phyloP scores from a whole-genome alignment of 2,329 filamentous ascomycete genomes.

The Aureobasidium sp. region DNA sequence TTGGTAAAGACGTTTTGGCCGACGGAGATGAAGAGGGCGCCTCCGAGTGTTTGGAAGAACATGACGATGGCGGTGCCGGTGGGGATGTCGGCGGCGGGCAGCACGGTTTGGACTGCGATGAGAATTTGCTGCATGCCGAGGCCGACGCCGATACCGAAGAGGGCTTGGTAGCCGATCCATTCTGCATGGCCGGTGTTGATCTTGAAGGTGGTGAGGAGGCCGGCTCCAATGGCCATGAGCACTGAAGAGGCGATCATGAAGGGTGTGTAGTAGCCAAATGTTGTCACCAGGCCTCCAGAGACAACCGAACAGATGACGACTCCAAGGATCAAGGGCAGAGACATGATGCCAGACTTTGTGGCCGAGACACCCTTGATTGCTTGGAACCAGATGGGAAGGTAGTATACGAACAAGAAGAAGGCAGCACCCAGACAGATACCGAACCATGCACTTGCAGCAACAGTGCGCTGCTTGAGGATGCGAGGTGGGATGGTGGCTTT shows the following conservation, averaged over 20 bases:
- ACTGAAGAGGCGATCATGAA: conserved; percentile 37
- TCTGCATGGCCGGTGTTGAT: conserved; percentile 30
- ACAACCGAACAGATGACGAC: conserved; percentile 38
- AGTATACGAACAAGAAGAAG: conserved; percentile 42
- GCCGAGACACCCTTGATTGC: conserved; percentile 41
- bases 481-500: conserved; percentile 40
- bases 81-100: conserved; percentile 37
- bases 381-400: conserved; percentile 41
- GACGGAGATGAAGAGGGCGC: conserved; percentile 42
- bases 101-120: conserved; percentile 40
- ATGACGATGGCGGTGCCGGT: conserved; percentile 43
- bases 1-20: conserved; percentile 46
- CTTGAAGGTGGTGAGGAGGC: conserved; percentile 38
- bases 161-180: conserved; percentile 33
- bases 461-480: conserved; percentile 38
- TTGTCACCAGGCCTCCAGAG: conserved; percentile 33
- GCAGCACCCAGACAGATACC: conserved; percentile 33
- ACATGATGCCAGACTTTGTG: conserved; percentile 43
- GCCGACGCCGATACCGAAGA: conserved; percentile 36
- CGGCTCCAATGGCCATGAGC: conserved; percentile 39
- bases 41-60: conserved; percentile 42
- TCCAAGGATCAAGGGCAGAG: conserved; percentile 40
- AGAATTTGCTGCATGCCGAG: conserved; percentile 40
- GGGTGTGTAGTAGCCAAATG: conserved; percentile 42
- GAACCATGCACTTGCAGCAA: conserved; percentile 33